phyloP scores from a whole-genome alignment of 306 rosid genomes.

The Vicia villosa region DNA sequence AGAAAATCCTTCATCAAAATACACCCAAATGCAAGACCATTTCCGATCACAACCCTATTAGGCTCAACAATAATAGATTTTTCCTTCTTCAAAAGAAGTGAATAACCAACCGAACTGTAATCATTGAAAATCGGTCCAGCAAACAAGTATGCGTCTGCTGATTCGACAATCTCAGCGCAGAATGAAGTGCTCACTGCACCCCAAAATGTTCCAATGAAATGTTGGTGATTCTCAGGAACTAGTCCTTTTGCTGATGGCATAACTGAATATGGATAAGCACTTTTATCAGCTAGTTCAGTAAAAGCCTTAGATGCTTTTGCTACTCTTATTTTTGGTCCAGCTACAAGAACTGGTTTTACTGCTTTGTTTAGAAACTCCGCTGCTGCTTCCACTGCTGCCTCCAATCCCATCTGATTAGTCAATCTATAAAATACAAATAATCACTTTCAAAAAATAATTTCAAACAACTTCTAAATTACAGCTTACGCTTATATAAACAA shows the following conservation, averaged over 20 bases:
- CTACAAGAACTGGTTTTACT: too few relatives aligned
- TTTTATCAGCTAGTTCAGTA: slow-evolving; percentile 56
- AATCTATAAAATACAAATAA: slow-evolving; percentile 32
- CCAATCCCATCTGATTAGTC: slow-evolving; percentile 56
- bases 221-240: slow-evolving; percentile 57
- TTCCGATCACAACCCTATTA: slow-evolving; percentile 50
- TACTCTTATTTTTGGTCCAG: too few relatives aligned
- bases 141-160: slow-evolving; percentile 61
- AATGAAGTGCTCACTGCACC: slow-evolving; percentile 65
- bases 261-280: slow-evolving; percentile 50
- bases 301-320: slow-evolving; percentile 50
- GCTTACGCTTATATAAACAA: too few relatives aligned
- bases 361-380: too few relatives aligned
- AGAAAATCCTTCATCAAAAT: slow-evolving; percentile 66
- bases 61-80: slow-evolving; percentile 61
- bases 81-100: slow-evolving; percentile 63
- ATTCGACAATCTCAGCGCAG: slow-evolving; percentile 64
- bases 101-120: slow-evolving; percentile 68
- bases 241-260: slow-evolving; percentile 73
- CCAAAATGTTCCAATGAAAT: slow-evolving; percentile 69
- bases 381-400: slow-evolving; percentile 61
- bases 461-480: too few relatives aligned
- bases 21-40: slow-evolving; percentile 66
- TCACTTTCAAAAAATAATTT: too few relatives aligned
- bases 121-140: slow-evolving; percentile 70